Conservation (phyloP, 1,284 basidiomycete species). For the Entoloma clypeatum region DNA sequence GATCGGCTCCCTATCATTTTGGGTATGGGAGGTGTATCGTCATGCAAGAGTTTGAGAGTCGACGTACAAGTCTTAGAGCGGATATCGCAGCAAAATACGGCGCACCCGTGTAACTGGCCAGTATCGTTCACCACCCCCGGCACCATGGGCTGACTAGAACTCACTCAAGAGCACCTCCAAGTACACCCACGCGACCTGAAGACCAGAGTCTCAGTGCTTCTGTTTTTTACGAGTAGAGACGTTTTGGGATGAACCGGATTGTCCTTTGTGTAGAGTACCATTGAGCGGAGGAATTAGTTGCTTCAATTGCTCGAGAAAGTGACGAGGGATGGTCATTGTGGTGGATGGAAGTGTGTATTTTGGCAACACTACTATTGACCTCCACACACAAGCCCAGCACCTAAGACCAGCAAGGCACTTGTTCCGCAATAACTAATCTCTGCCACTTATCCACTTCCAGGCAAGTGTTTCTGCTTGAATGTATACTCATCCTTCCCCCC, state of each 20-base stretch:
- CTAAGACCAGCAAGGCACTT: no score
- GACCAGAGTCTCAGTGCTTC: conserved; percentile 9
- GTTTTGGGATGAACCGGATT: conserved; percentile 84
- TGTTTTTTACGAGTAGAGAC: conserved; percentile 3
- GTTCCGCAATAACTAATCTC: no score
- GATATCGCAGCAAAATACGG: conserved; percentile 93
- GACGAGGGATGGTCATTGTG: conserved; percentile 55
- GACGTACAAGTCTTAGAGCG: conserved; percentile 72
- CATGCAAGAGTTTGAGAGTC: neutral
- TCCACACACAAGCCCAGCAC: no score
- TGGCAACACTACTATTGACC: conserved; percentile 11
- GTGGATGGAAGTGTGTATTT: conserved; percentile 13
- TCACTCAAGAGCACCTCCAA: conserved; percentile 91
- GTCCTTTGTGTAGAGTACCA: conserved; percentile 89
- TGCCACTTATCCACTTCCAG: no score
- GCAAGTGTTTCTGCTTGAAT: no score
- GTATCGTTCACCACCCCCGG: neutral
- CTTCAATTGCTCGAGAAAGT: conserved; percentile 66
- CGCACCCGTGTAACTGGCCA: conserved; percentile 83
- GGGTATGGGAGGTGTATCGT: neutral
- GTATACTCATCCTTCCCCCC: no score
- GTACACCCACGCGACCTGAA: conserved; percentile 84
- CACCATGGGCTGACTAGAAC: conserved; percentile 14
- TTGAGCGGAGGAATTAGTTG: conserved; percentile 82
- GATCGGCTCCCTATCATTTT: conserved; percentile 73